Evolutionary conservation across 306 rosid species (phyloP).

Genomic region (Vigna reflexopilosa): DNA sequence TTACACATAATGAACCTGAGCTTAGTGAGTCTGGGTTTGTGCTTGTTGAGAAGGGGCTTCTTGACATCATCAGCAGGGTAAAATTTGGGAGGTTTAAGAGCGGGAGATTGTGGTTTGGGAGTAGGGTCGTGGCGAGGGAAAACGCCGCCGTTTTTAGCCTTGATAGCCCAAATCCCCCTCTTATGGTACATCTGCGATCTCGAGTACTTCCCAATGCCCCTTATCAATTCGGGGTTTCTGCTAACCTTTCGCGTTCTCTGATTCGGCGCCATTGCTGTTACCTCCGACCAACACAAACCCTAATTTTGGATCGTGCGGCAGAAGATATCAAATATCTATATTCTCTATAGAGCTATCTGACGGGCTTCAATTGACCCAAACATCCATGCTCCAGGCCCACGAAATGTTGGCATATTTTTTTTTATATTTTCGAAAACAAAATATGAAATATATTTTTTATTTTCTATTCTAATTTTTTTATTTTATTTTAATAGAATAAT

Average conservation of each 20-base stretch:
- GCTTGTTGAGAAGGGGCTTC: constrained; percentile 68
- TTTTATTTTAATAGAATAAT: too few relatives aligned
- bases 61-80: constrained; percentile 81
- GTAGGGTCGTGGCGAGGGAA: constrained; percentile 71
- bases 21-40: constrained; percentile 65
- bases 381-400: too few relatives aligned
- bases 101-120: constrained; percentile 55
- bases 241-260: constrained; percentile 49
- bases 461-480: too few relatives aligned
- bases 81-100: constrained; percentile 60
- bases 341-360: too few relatives aligned
- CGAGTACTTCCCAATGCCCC: constrained; percentile 73
- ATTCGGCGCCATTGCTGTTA: constrained; percentile 67
- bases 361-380: too few relatives aligned
- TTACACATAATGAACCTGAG: constrained; percentile 50
- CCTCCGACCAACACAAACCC: constrained; percentile 34
- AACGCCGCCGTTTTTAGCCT: constrained; percentile 75
- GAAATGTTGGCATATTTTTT: too few relatives aligned
- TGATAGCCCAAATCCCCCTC: constrained; percentile 78
- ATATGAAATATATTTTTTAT: too few relatives aligned
- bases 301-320: neutral
- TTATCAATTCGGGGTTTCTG: constrained; percentile 68
- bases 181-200: constrained; percentile 76
- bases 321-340: too few relatives aligned
- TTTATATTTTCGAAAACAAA: too few relatives aligned